A percentile compares a stretch with the other conserved stretches of the same genome.
These are phyloP conservation scores for Candida freyschussii DNA, from an alignment of 1,139 yeast species.

Conservation along the genomic window DNA sequence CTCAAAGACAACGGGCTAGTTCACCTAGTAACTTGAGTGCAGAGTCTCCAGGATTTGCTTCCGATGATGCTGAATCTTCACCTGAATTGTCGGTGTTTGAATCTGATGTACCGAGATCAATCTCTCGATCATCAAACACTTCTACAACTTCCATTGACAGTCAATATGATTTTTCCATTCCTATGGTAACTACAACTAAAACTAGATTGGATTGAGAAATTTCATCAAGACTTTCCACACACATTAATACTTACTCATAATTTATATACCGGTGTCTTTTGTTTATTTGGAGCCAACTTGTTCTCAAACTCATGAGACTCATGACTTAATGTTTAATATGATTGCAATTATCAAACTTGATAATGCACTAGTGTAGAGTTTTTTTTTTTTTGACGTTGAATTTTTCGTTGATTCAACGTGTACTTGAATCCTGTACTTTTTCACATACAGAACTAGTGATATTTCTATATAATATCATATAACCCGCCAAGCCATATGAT, in stretches of 20 bases:
- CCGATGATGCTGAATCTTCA: conserved; percentile 22
- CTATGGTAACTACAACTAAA: conserved; percentile 8
- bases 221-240: background rate
- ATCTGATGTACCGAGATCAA: conserved; percentile 21
- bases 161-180: conserved; percentile 20
- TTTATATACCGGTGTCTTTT: background rate
- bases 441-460: too few species aligned
- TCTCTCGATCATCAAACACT: conserved; percentile 25
- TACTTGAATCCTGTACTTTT: too few species aligned
- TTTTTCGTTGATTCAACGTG: too few species aligned
- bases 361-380: too few species aligned
- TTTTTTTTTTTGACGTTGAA: too few species aligned
- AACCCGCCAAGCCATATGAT: too few species aligned
- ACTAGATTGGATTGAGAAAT: conserved; percentile 10
- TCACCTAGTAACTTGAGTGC: conserved; percentile 6
- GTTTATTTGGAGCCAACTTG: background rate
- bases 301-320: conserved; percentile 8
- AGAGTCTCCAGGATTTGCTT: conserved; percentile 2
- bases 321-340: conserved; percentile 4
- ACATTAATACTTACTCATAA: background rate
- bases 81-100: conserved; percentile 24
- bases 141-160: conserved; percentile 24
- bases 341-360: background rate
- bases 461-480: too few species aligned
- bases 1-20: conserved; percentile 13